These are phyloP conservation scores for Mucor irregularis DNA, from an alignment of 371 early-diverging fungal species.

Conservation along the genomic window DNA sequence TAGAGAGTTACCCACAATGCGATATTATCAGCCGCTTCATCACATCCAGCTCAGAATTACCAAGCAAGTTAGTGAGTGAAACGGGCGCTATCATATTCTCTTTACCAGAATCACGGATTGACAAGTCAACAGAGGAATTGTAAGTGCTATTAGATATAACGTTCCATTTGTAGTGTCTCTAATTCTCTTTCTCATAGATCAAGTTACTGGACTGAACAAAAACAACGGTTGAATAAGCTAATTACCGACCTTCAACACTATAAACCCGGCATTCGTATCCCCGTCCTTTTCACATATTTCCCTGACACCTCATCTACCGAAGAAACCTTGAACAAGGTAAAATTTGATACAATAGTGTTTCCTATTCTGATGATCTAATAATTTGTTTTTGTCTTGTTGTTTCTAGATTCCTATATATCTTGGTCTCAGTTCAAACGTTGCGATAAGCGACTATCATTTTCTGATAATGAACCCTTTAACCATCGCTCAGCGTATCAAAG, in stretches of 20 bases:
- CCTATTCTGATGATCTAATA: too few species aligned
- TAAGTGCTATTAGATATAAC: too few species aligned
- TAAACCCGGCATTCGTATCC: slow-evolving; percentile 20
- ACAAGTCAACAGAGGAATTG: slow-evolving; percentile 1
- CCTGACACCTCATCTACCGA: slow-evolving; percentile 12
- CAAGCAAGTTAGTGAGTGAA: slow-evolving; percentile 22
- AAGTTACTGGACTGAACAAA: slow-evolving; percentile 27
- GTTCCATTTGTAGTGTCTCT: too few species aligned
- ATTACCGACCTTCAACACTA: slow-evolving; percentile 5
- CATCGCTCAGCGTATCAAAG: slow-evolving; percentile 17
- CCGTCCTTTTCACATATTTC: slow-evolving; percentile 40
- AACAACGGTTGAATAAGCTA: slow-evolving; percentile 20
- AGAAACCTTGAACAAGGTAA: slow-evolving; percentile 24
- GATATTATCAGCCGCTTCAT: slow-evolving; percentile 23
- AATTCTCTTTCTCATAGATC: not conserved
- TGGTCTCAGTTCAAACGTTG: slow-evolving; percentile 9
- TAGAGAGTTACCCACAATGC: slow-evolving; percentile 7
- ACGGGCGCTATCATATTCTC: slow-evolving; percentile 34
- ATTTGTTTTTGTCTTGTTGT: too few species aligned
- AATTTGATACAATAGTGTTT: not conserved
- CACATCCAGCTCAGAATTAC: not conserved
- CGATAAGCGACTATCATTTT: slow-evolving; percentile 27
- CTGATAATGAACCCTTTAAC: slow-evolving; percentile 40
- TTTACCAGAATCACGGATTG: slow-evolving; percentile 26
- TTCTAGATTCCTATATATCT: slow-evolving; percentile 30